Percentiles rank a stretch among this genome's conserved stretches.
Conservation (phyloP, 2,329 filamentous ascomycete species). For the Aspergillus tanneri region DNA sequence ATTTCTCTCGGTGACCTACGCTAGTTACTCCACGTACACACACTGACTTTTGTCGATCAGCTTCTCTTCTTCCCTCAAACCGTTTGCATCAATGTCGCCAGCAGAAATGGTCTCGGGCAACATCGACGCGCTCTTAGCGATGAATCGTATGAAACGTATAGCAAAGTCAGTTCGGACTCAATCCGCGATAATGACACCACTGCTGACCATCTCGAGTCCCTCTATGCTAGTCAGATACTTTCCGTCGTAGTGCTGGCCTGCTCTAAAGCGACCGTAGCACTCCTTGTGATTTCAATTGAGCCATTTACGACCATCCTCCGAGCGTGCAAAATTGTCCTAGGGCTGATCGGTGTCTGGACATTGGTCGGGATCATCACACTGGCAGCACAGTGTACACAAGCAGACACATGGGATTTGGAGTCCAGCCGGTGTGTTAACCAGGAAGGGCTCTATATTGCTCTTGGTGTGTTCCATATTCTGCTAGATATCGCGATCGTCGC, state of each 20-base stretch:
- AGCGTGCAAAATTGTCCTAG: background rate
- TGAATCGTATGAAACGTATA: background rate
- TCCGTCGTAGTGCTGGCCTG: background rate
- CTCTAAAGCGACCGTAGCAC: background rate
- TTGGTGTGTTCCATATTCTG: background rate
- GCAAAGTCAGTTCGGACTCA: background rate
- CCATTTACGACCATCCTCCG: background rate
- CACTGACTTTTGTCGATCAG: background rate
- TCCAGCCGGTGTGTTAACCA: background rate
- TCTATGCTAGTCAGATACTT: conserved; percentile 3
- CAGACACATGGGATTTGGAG: background rate
- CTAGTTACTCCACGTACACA: background rate
- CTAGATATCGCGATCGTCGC: background rate
- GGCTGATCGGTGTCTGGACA: background rate
- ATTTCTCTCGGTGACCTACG: background rate
- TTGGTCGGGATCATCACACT: background rate
- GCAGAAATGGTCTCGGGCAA: background rate
- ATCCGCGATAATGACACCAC: no score
- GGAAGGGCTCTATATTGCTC: background rate
- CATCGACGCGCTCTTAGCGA: background rate
- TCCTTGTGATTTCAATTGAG: conserved; percentile 1
- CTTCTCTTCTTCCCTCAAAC: conserved; percentile 1
- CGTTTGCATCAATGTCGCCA: background rate
- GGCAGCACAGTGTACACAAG: background rate
- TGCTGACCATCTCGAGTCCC: background rate